phyloP scores from a whole-genome alignment of 2,329 filamentous ascomycete species.

The Ophiostoma sp. region DNA sequence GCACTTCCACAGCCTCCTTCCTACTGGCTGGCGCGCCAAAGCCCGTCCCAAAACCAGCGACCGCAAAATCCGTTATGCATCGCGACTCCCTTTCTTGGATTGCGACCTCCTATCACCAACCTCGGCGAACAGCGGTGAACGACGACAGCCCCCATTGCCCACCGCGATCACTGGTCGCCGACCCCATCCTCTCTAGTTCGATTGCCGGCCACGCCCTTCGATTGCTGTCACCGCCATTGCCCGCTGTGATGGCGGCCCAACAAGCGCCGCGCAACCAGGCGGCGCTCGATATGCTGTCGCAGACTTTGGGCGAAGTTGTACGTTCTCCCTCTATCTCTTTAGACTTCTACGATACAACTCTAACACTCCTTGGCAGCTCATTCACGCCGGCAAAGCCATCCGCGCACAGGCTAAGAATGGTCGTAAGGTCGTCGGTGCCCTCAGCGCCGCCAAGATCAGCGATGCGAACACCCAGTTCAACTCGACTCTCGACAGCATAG shows the following conservation, averaged over 20 bases:
- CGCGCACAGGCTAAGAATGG: conserved; percentile 50
- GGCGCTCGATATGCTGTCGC: conserved; percentile 51
- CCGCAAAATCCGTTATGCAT: not conserved
- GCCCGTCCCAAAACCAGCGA: not conserved
- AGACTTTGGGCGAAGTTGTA: conserved; percentile 57
- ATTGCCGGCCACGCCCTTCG: not conserved
- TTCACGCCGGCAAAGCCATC: conserved; percentile 60
- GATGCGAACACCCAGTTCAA: conserved; percentile 54
- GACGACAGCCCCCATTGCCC: not conserved
- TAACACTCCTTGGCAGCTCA: conserved; percentile 46
- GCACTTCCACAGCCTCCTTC: not conserved
- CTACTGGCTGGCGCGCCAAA: not conserved
- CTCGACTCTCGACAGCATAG: conserved; percentile 55
- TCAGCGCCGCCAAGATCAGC: conserved; percentile 45
- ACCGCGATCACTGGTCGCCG: not conserved
- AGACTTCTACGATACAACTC: no score
- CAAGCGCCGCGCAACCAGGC: conserved; percentile 31
- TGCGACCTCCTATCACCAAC: not conserved
- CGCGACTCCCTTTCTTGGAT: not conserved
- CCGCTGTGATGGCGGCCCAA: conserved; percentile 20
- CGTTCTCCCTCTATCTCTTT: conserved; percentile 34
- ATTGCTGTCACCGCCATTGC: conserved; percentile 1
- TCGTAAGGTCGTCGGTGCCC: conserved; percentile 40
- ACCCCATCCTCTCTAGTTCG: not conserved
- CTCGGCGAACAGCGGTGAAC: not conserved